Base-by-base conservation (phyloP, 73 alveolate species). In the Paramecium sonneborni region DNA sequence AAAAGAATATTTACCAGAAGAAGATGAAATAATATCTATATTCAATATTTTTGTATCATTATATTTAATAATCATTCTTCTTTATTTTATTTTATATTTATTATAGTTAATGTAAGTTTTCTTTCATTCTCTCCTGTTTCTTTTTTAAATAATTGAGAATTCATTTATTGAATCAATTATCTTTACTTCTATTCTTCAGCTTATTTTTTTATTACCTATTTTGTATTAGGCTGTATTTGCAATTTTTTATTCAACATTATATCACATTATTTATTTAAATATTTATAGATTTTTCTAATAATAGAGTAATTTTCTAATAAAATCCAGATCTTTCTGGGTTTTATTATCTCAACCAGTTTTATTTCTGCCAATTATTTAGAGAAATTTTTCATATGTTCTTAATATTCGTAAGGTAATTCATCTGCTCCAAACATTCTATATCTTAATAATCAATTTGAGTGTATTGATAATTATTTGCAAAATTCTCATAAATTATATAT, bases 231-330 rank as follows among this genome's bases (percentile, higher is more conserved):
- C 12, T 34, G 68, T 15, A 74, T n/a, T 74, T 74, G 30, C 57
- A 74, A 74, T 38, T 74, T 9, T 10, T 74, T 74, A 21, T 74
- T 74, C 12, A 37, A 9, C 0, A 79, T 39, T 2, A 43, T 39
- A 44, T 79, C 90, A 18, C 9, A 20, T 46, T 79, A 12, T 26
- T 79, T 79, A 5, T 44, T 30, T 3, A 41, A 52, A 20, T 9
- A 26, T 24, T 46, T 79, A 18, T 9, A 79, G 52, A 39, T 79
- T 79, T 34, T 79, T 79, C 24, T 79, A 24, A 18, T 79, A 79
- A 79, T 79, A 79, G 15, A 79, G 55, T 44, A 79, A 79, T 79
- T 41, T 79, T 20, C 90, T 38, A 12, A 79, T 44, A 44, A 79
- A 79, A 23, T 79, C 90, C 15, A 79, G 18, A 44, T 79, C 90